Evolutionary conservation across 805 yeast genomes (phyloP), one percentile per base, ranked within the genome.

Genomic region (Lipomyces anomalus): DNA sequence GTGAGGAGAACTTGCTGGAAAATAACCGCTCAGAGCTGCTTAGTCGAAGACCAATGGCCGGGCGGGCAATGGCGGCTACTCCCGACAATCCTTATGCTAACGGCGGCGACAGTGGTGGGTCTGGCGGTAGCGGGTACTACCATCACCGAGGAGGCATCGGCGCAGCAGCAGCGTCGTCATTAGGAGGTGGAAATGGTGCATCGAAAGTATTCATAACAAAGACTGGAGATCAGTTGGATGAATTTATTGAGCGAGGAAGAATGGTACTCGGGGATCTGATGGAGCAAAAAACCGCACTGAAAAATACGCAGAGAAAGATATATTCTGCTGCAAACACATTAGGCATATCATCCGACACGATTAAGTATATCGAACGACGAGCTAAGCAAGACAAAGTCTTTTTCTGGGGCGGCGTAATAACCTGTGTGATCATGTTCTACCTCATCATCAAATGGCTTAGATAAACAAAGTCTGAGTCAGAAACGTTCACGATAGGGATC

Each of bases 201-300:
- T n/a, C n/a, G n/a, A n/a, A n/a, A n/a, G 74, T 75, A 37, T 74
- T 67, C 20, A 45, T 69, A 40, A 73, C 74, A 26, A 70, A 84
- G 46, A 88, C 95, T 0, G 79, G 84, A 35, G 79, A 79, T 44
- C 95, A 86, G 61, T 68, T 92, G 50, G 98, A 92, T 61, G 87
- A 85, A 53, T 86, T 92, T 35, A 64, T 92, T 35, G 97, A 85
- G 58, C 83, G 86, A 82, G 97, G 97, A 1, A 78, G 83, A 49
- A 74, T 75, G 40, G 86, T 95, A 1, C 76, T 87, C 53, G 94
- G 84, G 41, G 95, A 89, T 60, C 70, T 92, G 20, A 82, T 84
- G 17, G 88, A 82, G 38, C 97, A 92, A 61, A 85, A 86, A 63
- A 82, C 81, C 57, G 72, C 81, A 23, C 71, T 90, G 46, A 68